Percentiles rank a stretch among this genome's conserved stretches.
Conservation (phyloP, 108 stramenopile species). For the Hondaea fermentalgiana region DNA sequence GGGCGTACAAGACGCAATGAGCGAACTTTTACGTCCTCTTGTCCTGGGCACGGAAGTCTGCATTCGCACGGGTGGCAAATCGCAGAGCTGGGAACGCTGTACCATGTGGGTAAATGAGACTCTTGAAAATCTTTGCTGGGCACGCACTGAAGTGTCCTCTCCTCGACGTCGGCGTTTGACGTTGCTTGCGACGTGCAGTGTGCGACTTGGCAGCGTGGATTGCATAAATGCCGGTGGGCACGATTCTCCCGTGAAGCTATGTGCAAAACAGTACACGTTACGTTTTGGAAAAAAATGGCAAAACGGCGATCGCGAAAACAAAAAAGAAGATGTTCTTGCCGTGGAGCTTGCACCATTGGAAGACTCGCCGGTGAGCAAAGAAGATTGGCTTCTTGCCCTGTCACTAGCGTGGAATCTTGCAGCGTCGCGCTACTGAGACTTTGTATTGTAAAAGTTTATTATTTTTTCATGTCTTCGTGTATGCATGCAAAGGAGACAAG, state of each 20-base stretch:
- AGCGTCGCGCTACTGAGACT: not conserved
- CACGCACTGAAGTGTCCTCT: not conserved
- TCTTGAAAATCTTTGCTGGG: not conserved
- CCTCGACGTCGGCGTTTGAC: not conserved
- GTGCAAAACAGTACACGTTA: not conserved
- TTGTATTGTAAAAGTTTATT: not conserved
- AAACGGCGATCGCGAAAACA: not conserved
- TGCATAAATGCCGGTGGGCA: not conserved
- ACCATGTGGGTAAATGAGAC: not conserved
- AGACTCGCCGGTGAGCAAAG: not conserved
- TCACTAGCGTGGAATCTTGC: not conserved
- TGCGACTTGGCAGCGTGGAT: not conserved
- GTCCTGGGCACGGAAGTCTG: not conserved
- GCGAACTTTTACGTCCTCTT: not conserved
- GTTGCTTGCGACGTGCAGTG: not conserved
- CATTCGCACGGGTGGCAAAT: not conserved
- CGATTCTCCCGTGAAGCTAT: not conserved
- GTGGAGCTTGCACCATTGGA: not conserved
- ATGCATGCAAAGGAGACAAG: not conserved
- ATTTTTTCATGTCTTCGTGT: not conserved
- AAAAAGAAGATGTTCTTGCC: not conserved
- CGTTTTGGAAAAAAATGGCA: not conserved
- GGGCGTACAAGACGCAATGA: not conserved
- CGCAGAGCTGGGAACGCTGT: not conserved
- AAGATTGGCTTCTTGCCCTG: not conserved